Percentiles rank a stretch among this genome's conserved stretches.
These are phyloP conservation scores for Pseudopithomyces maydicus DNA, from an alignment of 2,329 filamentous ascomycete genomes.

Conservation along the genomic window DNA sequence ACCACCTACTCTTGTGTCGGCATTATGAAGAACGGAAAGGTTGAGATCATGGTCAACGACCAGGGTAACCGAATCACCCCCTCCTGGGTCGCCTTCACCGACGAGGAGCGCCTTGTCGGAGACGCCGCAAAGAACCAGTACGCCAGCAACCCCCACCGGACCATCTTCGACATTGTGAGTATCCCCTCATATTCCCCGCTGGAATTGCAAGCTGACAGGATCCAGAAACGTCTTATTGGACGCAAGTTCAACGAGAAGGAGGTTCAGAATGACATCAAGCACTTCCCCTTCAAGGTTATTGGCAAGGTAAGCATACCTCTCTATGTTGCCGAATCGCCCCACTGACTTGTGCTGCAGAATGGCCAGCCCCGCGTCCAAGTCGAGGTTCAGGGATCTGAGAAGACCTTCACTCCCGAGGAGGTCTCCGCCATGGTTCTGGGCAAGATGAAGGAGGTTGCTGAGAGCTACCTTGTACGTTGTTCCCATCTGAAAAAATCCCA, in stretches of 20 bases:
- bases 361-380: constrained; percentile 88
- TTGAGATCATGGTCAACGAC: constrained; percentile 52
- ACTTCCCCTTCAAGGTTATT: constrained; percentile 95
- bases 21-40: constrained; percentile 50
- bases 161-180: constrained; percentile 52
- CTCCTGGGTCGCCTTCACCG: constrained; percentile 94
- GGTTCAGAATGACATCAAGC: constrained; percentile 92
- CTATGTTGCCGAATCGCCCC: not conserved
- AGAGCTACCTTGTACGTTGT: constrained; percentile 64
- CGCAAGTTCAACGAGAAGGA: constrained; percentile 63
- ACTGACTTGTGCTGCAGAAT: constrained; percentile 46
- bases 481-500: no score
- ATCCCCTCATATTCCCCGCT: not conserved
- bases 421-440: constrained; percentile 74
- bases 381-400: constrained; percentile 66
- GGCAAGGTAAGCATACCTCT: constrained; percentile 61
- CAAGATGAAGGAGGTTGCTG: constrained; percentile 80
- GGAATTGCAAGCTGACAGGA: constrained; percentile 30
- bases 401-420: constrained; percentile 80
- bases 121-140: constrained; percentile 68
- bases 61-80: constrained; percentile 52
- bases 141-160: constrained; percentile 55
- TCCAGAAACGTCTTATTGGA: constrained; percentile 57
- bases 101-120: constrained; percentile 95
- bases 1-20: constrained; percentile 45